phyloP scores from a whole-genome alignment of 495 filamentous ascomycete genomes.

The Xylaria curta region DNA sequence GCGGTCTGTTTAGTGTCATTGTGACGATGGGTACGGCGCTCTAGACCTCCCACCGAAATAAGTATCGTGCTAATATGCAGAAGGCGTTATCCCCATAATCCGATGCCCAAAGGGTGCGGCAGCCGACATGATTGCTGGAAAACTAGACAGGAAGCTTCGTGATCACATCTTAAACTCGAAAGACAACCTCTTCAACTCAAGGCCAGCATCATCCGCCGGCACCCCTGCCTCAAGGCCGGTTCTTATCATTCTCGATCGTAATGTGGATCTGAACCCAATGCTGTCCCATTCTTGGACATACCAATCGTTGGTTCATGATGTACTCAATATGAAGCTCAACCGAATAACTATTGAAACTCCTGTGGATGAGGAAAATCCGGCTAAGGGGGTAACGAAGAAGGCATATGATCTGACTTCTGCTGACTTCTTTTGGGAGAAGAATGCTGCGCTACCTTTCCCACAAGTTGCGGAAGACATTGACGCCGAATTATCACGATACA shows the following conservation, averaged over 20 bases:
- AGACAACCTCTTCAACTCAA: constrained; percentile 80
- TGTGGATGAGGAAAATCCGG: constrained; percentile 74
- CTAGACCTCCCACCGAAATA: constrained; percentile 6
- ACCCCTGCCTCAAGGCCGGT: constrained; percentile 79
- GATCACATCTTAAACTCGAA: constrained; percentile 98
- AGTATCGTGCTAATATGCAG: constrained; percentile 25
- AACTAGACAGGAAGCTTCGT: constrained; percentile 91
- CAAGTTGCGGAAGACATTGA: constrained; percentile 97
- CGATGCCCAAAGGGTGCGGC: constrained; percentile 89
- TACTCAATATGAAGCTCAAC: constrained; percentile 92
- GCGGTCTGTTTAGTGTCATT: constrained; percentile 92
- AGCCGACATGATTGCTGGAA: constrained; percentile 91
- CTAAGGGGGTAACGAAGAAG: constrained; percentile 75
- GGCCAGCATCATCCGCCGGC: constrained; percentile 48
- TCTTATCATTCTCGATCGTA: constrained; percentile 89
- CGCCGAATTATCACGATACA: constrained; percentile 88
- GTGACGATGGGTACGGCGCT: constrained; percentile 86
- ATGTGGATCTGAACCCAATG: constrained; percentile 97
- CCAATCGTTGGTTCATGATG: constrained; percentile 93
- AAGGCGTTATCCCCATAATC: constrained; percentile 91
- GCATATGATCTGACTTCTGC: constrained; percentile 88
- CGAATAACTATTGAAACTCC: constrained; percentile 91
- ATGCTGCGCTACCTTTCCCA: constrained; percentile 91
- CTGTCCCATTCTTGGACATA: constrained; percentile 99
- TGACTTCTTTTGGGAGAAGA: constrained; percentile 97